Percentiles rank a stretch among this genome's conserved stretches.
Conservation (phyloP, 2,329 filamentous ascomycete genomes). For the Lachnellula cervina region DNA sequence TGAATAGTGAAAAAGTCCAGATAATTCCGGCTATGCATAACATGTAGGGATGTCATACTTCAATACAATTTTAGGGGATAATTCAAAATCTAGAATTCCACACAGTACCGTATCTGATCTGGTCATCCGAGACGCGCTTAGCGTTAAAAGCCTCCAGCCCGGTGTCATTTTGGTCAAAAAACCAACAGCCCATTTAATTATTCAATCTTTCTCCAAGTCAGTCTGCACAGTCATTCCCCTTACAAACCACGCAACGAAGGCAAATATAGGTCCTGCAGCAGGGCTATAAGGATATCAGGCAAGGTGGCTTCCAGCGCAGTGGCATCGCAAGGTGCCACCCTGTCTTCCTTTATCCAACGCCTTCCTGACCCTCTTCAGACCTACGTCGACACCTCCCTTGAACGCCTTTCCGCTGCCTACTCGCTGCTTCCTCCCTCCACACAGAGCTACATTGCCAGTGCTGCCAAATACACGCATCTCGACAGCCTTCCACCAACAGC, state of each 20-base stretch:
- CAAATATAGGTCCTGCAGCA: conserved; percentile 12
- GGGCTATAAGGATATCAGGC: conserved; percentile 22
- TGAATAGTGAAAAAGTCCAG: too few species aligned
- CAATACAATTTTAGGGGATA: too few species aligned
- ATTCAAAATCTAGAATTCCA: too few species aligned
- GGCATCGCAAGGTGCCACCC: conserved; percentile 57
- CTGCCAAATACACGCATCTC: conserved; percentile 27
- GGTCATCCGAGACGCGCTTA: background rate
- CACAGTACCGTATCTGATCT: too few species aligned
- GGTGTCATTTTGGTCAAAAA: background rate
- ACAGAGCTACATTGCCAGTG: conserved; percentile 23
- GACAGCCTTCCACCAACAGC: conserved; percentile 25
- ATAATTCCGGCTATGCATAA: too few species aligned
- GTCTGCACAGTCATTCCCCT: background rate
- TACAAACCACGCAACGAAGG: conserved; percentile 5
- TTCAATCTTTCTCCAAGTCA: background rate
- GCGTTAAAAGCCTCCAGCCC: background rate
- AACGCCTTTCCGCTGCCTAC: conserved; percentile 44
- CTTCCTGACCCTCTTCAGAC: conserved; percentile 44
- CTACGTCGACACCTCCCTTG: conserved; percentile 50
- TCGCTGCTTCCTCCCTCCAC: conserved; percentile 24
- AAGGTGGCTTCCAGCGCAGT: conserved; percentile 36
- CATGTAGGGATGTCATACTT: too few species aligned
- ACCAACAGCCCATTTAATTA: too few species aligned
- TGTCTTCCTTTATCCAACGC: conserved; percentile 52